Percentiles rank a stretch among this genome's conserved stretches.
Evolutionary conservation across 2,329 filamentous ascomycete genomes (phyloP).

Genomic region (Nemania abortiva): DNA sequence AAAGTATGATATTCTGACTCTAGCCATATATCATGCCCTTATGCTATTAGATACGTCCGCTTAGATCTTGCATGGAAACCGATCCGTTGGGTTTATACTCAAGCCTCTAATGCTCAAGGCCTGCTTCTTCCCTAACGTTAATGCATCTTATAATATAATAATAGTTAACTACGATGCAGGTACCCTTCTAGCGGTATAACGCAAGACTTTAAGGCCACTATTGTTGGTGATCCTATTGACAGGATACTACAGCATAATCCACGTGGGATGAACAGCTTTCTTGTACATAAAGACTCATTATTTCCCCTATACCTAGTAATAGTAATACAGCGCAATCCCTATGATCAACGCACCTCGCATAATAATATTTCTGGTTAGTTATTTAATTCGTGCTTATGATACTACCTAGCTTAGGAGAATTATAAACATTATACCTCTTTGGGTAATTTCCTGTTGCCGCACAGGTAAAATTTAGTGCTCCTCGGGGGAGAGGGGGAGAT

Average conservation of each 20-base stretch:
- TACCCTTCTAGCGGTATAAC: slow-evolving; percentile 6
- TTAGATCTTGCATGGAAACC: neutral
- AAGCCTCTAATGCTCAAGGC: neutral
- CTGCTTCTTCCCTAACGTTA: neutral
- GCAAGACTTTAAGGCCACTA: neutral
- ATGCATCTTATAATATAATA: slow-evolving; percentile 5
- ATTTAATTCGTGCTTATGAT: neutral
- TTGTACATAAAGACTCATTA: slow-evolving; percentile 2
- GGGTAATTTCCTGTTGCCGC: neutral
- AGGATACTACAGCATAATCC: slow-evolving; percentile 6
- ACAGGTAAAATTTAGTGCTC: neutral
- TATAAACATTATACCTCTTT: neutral
- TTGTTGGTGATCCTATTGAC: neutral
- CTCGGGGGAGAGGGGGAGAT: neutral
- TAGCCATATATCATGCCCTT: neutral
- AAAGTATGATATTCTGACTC: neutral
- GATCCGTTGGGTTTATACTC: neutral
- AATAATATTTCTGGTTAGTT: neutral
- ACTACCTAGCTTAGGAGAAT: neutral
- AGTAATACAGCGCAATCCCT: neutral
- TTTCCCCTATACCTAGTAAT: slow-evolving; percentile 4
- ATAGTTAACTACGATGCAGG: slow-evolving; percentile 3
- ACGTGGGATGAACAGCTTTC: slow-evolving; percentile 1
- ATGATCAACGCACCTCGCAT: neutral
- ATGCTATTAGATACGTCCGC: neutral